Evolutionary conservation across 2,329 filamentous ascomycete species (phyloP), one percentile per base, ranked within the genome.

Genomic region (Teratosphaeria zuluensis): DNA sequence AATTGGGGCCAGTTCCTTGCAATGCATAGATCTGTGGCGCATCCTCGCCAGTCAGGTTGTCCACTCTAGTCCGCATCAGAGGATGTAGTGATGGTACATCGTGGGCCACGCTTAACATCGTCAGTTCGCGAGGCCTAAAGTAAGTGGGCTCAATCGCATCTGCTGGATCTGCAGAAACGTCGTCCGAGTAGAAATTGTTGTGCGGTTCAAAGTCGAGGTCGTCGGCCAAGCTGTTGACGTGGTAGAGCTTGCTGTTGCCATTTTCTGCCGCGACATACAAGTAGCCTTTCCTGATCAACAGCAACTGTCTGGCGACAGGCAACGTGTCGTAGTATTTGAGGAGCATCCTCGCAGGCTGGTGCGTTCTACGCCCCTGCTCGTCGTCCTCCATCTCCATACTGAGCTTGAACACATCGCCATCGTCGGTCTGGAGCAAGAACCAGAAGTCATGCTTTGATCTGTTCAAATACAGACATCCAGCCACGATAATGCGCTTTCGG

Each of bases 291-390:
- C 96, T 96, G 65, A 99, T 75, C 65, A 99, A 96, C 72, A 91
- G 90, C 52, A 99, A 81, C 69, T 84, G 95, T 0, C 89, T 86
- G 0, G 92, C 90, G 42, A 95, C 80, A 0, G 95, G 92, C 3
- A 96, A 88, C 0, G 94, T 99, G 68, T 99, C 94, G 67, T 97
- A 99, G 74, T 97, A 99, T 73, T 96, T 96, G 75, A 99, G 89
- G 73, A 90, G 94, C 59, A 99, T 78, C 59, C 86, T 82, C 67
- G 83, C 84, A 1, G 97, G 92, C 69, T 94, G 89, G 32, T 88
- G 88, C 0, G 89, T 92, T 0, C 86, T 79, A 60, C 90, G 86
- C 12, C 88, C 90, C 53, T 88, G 83, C 1, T 87, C 83, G 66
- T 95, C 89, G 65, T 92, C 87, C 9, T 86, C 81, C 85, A 96